Conservation (phyloP, 805 yeast species). For the Candida quercuum region DNA sequence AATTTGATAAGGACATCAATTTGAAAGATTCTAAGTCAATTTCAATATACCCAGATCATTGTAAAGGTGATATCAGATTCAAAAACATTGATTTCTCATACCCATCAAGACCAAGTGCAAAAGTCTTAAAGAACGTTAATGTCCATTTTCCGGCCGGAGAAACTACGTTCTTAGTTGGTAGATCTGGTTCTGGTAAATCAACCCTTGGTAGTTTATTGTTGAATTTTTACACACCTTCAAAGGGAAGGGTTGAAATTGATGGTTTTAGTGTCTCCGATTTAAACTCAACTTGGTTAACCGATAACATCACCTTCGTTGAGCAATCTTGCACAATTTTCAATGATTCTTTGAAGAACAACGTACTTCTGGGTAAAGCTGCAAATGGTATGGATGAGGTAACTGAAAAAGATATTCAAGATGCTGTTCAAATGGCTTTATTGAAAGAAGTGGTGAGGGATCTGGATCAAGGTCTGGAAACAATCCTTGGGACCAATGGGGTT, state of each 20-base stretch:
- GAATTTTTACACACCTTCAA: constrained; percentile 44
- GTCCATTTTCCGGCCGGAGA: constrained; percentile 39
- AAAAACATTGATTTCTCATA: constrained; percentile 57
- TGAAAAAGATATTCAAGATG: constrained; percentile 31
- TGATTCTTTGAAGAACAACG: constrained; percentile 57
- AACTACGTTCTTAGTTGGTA: constrained; percentile 69
- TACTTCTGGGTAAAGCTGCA: constrained; percentile 42
- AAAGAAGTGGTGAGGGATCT: constrained; percentile 41
- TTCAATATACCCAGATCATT: constrained; percentile 20
- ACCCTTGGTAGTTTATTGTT: constrained; percentile 63
- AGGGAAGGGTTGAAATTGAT: constrained; percentile 59
- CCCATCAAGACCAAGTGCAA: constrained; percentile 44
- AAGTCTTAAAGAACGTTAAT: constrained; percentile 43
- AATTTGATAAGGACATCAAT: constrained; percentile 7
- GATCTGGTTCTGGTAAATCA: constrained; percentile 93
- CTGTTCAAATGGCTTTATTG: constrained; percentile 49
- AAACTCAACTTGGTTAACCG: constrained; percentile 45
- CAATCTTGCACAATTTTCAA: constrained; percentile 66
- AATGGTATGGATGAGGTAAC: constrained; percentile 18
- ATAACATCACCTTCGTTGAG: constrained; percentile 67
- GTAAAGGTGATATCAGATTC: constrained; percentile 50
- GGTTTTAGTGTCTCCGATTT: constrained; percentile 40
- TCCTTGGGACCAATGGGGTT: constrained; percentile 40
- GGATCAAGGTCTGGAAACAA: constrained; percentile 52
- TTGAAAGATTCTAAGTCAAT: constrained; percentile 12